Evolutionary conservation across 768 basidiomycete genomes (phyloP).

Genomic region (Lactarius hatsudake): DNA sequence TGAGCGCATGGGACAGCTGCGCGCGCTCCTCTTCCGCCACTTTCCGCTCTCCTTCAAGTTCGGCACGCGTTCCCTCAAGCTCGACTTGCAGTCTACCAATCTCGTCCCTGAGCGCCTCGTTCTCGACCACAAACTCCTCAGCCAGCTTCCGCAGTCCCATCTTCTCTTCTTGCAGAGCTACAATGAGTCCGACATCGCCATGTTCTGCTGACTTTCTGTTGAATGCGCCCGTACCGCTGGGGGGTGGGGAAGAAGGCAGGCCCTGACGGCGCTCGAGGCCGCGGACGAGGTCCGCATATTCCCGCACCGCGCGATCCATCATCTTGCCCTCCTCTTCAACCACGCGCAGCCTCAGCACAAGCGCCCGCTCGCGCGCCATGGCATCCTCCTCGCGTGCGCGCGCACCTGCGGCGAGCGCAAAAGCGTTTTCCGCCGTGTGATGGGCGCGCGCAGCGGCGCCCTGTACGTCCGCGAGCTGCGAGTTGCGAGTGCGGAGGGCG

Average conservation of each 20-base stretch:
- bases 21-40: conserved; percentile 42
- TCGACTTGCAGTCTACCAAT: conserved; percentile 46
- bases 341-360: conserved; percentile 45
- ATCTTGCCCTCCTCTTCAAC: conserved; percentile 59
- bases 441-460: conserved; percentile 46
- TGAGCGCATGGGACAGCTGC: conserved; percentile 45
- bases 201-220: conserved; percentile 7
- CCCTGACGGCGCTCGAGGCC: conserved; percentile 51
- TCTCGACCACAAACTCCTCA: conserved; percentile 47
- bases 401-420: conserved; percentile 51
- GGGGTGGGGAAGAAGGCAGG: conserved; percentile 19
- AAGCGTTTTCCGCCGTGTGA: conserved; percentile 48
- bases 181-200: conserved; percentile 26
- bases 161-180: conserved; percentile 47
- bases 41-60: conserved; percentile 50
- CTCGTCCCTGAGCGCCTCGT: conserved; percentile 45
- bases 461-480: conserved; percentile 43
- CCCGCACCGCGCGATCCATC: conserved; percentile 61
- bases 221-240: conserved; percentile 9
- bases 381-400: conserved; percentile 55
- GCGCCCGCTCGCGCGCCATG: conserved; percentile 46
- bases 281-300: conserved; percentile 76
- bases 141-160: conserved; percentile 47
- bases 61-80: conserved; percentile 41
- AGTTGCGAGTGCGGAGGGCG: conserved; percentile 47